A percentile compares a stretch with the other conserved stretches of the same genome.
Evolutionary conservation across 208 protist species (phyloP).

Genomic region (Crithidia mellificae): DNA sequence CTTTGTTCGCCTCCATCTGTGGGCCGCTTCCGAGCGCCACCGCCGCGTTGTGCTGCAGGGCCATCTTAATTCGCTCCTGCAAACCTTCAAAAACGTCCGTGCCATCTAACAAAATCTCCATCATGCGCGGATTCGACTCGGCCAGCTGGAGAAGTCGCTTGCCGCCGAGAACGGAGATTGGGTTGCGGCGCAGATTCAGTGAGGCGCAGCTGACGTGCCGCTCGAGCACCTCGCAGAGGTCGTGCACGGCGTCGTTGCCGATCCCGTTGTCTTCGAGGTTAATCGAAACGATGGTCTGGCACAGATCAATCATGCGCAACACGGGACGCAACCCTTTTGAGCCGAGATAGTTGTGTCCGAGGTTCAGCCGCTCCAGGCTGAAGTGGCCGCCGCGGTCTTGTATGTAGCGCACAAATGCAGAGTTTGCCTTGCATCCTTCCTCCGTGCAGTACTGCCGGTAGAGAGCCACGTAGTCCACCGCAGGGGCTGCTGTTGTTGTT

Average conservation of each 20-base stretch:
- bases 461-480: conserved; percentile 47
- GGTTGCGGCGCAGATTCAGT: conserved; percentile 78
- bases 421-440: conserved; percentile 80
- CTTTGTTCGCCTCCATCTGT: conserved; percentile 29
- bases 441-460: conserved; percentile 82
- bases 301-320: conserved; percentile 77
- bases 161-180: conserved; percentile 75
- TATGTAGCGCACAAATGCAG: conserved; percentile 73
- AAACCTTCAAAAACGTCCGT: conserved; percentile 83
- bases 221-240: conserved; percentile 67
- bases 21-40: conserved; percentile 10
- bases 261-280: conserved; percentile 83
- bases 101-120: conserved; percentile 56
- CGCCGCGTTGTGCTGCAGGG: conserved; percentile 44
- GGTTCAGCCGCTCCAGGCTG: conserved; percentile 45
- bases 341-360: conserved; percentile 89
- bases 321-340: conserved; percentile 83
- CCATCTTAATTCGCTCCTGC: conserved; percentile 60
- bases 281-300: conserved; percentile 74
- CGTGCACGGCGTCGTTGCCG: conserved; percentile 71
- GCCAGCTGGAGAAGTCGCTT: conserved; percentile 76
- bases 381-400: conserved; percentile 32
- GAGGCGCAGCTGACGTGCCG: conserved; percentile 67
- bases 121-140: conserved; percentile 74
- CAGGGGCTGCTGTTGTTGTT: background rate